Evolutionary conservation across 164 flowering plant species (phyloP), one percentile per base, ranked within the genome.

Genomic region (Saururus chinensis): DNA sequence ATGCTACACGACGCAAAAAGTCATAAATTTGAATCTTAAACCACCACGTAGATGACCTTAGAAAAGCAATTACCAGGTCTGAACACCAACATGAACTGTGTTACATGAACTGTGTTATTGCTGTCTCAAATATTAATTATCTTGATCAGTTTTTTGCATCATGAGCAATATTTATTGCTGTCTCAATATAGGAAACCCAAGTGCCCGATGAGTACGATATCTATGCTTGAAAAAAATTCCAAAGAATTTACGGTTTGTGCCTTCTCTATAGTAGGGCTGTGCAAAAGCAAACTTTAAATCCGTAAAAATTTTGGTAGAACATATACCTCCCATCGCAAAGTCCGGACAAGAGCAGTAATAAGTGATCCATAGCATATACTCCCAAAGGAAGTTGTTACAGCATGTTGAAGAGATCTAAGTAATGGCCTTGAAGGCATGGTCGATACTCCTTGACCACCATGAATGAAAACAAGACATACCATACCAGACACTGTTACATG

Each of bases 351-450:
- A 64, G 97, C 99, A 30, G 99, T 95, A 72, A 95, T 91, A 54
- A 95, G 91, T 40, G 99, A 90, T 37, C 99, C 99, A 75, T 95
- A 91, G 79, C 99, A 95, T 57, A 95, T 88, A 80, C 99, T 95
- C 16, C 99, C 99, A 69, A 95, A 87, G 48, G 99, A 95, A 57
- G 92, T 90, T 51, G 99, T 90, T 37, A 87, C 79, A 60, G 97
- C 91, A 78, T 87, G 81, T 19, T 79, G 68, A 24, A 88, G 61
- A 56, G 95, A 80, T 66, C 78, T 84, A 75, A 81, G 55, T 75
- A 90, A 73, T 49, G 92, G 79, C 41, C 81, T 83, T 20, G 83
- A 76, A 63, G 99, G 99, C 88, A 91, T 80, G 56, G 95, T 71
- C 35, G 81, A 68, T 67, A 92, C 79, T 68, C 82, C 85, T 74